phyloP scores from a whole-genome alignment of 139 green algal species.

The Picochlorum sp. region DNA sequence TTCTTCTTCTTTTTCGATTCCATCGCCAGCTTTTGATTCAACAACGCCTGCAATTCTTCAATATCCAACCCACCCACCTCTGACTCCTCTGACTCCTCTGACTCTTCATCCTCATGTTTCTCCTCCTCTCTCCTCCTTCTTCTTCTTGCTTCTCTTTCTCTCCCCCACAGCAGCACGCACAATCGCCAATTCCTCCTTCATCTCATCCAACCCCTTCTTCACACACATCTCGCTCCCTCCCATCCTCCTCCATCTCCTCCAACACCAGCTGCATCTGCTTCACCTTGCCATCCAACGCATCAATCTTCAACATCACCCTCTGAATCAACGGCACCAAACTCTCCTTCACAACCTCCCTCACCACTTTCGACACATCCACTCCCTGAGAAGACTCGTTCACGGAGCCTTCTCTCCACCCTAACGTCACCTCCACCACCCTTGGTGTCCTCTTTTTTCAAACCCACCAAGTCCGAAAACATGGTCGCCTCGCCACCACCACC shows the following conservation, averaged over 20 bases:
- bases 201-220: constrained; percentile 35
- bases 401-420: too few species aligned
- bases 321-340: constrained; percentile 30
- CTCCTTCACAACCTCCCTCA: constrained; percentile 10
- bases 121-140: not conserved
- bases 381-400: too few species aligned
- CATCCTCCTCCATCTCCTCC: constrained; percentile 32
- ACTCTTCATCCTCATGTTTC: not conserved
- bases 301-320: constrained; percentile 36
- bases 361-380: not conserved
- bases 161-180: constrained; percentile 13
- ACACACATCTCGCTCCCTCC: constrained; percentile 21
- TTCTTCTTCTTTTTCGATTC: not conserved
- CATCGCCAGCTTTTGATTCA: too few species aligned
- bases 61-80: not conserved
- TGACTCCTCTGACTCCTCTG: not conserved
- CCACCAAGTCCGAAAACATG: too few species aligned
- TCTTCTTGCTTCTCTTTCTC: not conserved
- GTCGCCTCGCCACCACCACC: too few species aligned
- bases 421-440: too few species aligned
- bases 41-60: too few species aligned
- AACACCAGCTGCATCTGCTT: constrained; percentile 34
- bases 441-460: too few species aligned
- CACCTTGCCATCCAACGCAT: constrained; percentile 30
- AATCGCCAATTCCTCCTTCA: constrained; percentile 37